Base-by-base conservation (phyloP, 2,329 filamentous ascomycete species). In the Lecanosticta acicola region DNA sequence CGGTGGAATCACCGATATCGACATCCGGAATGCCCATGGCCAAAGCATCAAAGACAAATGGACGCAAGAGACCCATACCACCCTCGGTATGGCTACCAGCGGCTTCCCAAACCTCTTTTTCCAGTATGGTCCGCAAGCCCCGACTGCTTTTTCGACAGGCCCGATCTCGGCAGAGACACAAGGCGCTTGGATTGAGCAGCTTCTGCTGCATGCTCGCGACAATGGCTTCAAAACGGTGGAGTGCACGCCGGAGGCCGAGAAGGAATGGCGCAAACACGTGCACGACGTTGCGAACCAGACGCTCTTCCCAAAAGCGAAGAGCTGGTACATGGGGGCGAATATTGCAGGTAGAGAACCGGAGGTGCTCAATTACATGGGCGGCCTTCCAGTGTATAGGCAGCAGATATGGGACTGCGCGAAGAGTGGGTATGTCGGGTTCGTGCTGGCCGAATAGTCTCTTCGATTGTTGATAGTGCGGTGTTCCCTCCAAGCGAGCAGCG, bases 141-240 rank as follows among this genome's bases (percentile, higher is more conserved):
- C 70, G 0, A 73, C 71, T 0, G 70, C 70, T 2, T 71, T 72
- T 55, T 65, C 63, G 41, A 74, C 73, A 40, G 70, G 71, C 0
- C 70, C 71, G 1, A 68, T 62, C 20, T 72, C 68, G 49, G 59
- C 65, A 66, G 66, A 16, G 58, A 65, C 48, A 67, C 70, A 26
- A 62, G 59, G 29, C 11, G 68, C 72, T 38, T 73, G 67, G 61
- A 69, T 73, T 29, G 66, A 71, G 21, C 67, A 71, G 40, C 61
- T 64, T 8, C 67, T 74, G 50, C 61, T 62, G 38, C 66, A 65
- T 66, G 51, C 39, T 58, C 63, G 45, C 59, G 55, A 43, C 63
- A 68, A 56, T 58, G 65, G 57, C 63, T 70, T 45, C 65, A 58
- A 14, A 55, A 57, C 55, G 62, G 69, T 32, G 61, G 68, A 29